Evolutionary conservation across 2,329 filamentous ascomycete species (phyloP), one percentile per base, ranked within the genome.

Genomic region (Iodosphaeria phyllophila): DNA sequence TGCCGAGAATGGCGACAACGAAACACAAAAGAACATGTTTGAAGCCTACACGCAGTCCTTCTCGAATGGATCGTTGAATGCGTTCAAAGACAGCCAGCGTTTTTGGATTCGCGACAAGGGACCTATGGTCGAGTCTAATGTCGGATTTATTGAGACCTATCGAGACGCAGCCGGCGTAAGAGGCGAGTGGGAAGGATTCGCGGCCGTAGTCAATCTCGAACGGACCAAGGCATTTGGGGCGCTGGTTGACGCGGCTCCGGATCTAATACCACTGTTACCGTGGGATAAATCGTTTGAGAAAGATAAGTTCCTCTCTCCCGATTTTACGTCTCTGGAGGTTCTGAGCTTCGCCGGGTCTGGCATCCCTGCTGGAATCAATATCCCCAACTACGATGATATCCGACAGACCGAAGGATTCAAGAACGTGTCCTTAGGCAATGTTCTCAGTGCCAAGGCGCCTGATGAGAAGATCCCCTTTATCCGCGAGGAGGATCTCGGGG

Each of bases 381-480:
- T 24, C 30, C 66, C 64, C 28, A 75, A 75, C 48, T 78, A 77
- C 38, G 75, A 80, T 36, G 69, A 74, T 32, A 82, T 89, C 31
- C 64, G 80, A 32, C 79, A 91, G 43, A 74, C 66, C 5, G 71
- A 82, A 31, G 82, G 82, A 3, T 92, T 91, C 66, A 92, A 92
- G 55, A 91, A 91, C 38, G 80, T 91, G 8, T 92, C 80, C 8
- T 64, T 98, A 3, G 89, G 86, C 26, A 98, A 98, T 37, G 80
- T 95, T 3, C 57, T 95, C 17, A 78, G 73, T 34, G 89, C 89
- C 9, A 92, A 92, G 54, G 77, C 83, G 0, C 80, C 84, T 1
- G 76, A 92, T 40, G 86, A 95, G 56, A 77, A 78, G 36, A 77
- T 92, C 15, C 86, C 86, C 0, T 92, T 95, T 52, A 83, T 98